phyloP scores from a whole-genome alignment of 257 asterid genomes.

The Nicotiana sylvestris region DNA sequence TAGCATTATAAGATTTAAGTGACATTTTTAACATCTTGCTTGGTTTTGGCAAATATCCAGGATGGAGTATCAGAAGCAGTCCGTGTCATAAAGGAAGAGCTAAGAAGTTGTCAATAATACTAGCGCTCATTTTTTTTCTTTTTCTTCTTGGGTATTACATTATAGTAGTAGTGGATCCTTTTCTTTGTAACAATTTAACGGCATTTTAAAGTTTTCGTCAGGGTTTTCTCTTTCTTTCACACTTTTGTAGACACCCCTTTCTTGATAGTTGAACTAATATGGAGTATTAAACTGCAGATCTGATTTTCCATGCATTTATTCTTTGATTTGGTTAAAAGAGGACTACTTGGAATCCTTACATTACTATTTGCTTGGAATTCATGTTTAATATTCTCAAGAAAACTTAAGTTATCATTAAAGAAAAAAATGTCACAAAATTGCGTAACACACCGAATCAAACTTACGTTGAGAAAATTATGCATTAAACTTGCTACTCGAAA shows the following conservation, averaged over 20 bases:
- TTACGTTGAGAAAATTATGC: not conserved
- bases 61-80: slow-evolving; percentile 81
- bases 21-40: not conserved
- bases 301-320: not conserved
- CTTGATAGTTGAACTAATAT: not conserved
- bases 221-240: not conserved
- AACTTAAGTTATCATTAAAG: not conserved
- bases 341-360: not conserved
- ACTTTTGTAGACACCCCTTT: not conserved
- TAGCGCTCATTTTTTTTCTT: not conserved
- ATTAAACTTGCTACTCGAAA: no score
- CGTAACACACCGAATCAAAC: not conserved
- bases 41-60: slow-evolving; percentile 31
- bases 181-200: not conserved
- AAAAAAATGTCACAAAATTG: not conserved
- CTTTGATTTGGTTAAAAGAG: not conserved
- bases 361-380: not conserved
- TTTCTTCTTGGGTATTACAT: not conserved
- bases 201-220: not conserved
- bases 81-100: slow-evolving; percentile 53
- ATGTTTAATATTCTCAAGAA: not conserved
- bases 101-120: slow-evolving; percentile 12
- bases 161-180: not conserved
- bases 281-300: not conserved
- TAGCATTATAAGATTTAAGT: not conserved